Conservation (phyloP, 352 stramenopile species). For the Phytopythium delawarense region DNA sequence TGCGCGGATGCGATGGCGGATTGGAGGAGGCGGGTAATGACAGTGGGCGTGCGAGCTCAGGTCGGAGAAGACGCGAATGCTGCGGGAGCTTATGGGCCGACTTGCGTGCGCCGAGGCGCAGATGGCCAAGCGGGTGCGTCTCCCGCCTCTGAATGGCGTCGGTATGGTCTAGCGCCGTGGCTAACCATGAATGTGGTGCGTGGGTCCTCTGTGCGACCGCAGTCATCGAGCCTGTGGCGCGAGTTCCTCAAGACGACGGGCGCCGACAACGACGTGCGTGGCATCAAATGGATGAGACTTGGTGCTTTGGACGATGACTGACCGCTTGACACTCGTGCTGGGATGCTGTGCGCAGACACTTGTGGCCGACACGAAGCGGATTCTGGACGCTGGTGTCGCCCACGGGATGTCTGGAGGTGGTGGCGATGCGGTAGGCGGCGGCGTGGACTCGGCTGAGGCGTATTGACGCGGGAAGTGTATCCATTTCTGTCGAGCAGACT, state of each 20-base stretch:
- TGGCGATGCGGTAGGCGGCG: not conserved
- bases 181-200: not conserved
- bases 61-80: slow-evolving; percentile 25
- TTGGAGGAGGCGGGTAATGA: too few species aligned
- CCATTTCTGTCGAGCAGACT: not conserved
- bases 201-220: not conserved
- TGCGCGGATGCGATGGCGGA: not conserved
- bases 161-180: too few species aligned
- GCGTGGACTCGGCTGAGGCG: not conserved
- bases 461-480: not conserved
- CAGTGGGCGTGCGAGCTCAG: slow-evolving; percentile 9
- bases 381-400: not conserved
- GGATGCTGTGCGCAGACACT: not conserved
- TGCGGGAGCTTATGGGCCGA: slow-evolving; percentile 51
- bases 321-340: not conserved
- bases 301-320: not conserved
- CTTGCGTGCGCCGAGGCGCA: slow-evolving; percentile 59
- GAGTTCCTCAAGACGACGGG: slow-evolving; percentile 41
- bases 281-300: not conserved
- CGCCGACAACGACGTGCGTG: slow-evolving; percentile 24
- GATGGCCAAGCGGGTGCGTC: slow-evolving; percentile 41
- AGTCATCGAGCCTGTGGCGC: slow-evolving; percentile 45
- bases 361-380: slow-evolving; percentile 2
- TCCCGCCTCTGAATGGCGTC: not conserved
- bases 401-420: not conserved